Conservation (phyloP, 2,329 filamentous ascomycete species). For the Balansia obtecta region DNA sequence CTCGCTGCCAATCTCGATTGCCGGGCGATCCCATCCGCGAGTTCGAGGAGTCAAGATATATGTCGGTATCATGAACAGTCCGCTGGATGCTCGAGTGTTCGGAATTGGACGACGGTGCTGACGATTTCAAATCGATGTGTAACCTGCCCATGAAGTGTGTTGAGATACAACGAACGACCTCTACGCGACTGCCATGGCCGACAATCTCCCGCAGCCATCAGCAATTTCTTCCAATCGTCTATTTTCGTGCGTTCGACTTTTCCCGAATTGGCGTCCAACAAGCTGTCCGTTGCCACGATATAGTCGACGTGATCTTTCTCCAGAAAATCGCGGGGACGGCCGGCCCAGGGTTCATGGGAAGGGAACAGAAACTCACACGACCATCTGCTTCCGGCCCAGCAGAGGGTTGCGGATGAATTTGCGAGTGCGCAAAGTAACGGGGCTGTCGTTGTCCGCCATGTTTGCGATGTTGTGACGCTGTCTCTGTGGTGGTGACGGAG, state of each 20-base stretch:
- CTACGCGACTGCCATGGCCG: too few species aligned
- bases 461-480: slow-evolving; percentile 40
- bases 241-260: neutral
- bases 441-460: slow-evolving; percentile 75
- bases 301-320: slow-evolving; percentile 1
- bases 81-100: neutral
- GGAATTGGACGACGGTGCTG: neutral
- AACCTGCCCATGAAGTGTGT: too few species aligned
- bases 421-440: slow-evolving; percentile 88
- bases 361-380: slow-evolving; percentile 63
- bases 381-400: slow-evolving; percentile 98
- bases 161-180: too few species aligned
- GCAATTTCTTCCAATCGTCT: too few species aligned
- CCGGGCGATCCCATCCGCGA: neutral
- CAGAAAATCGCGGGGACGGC: neutral
- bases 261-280: neutral
- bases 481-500: slow-evolving; percentile 21
- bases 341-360: neutral
- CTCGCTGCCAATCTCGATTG: neutral
- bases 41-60: neutral
- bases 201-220: too few species aligned
- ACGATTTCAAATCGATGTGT: too few species aligned
- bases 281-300: neutral
- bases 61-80: slow-evolving; percentile 4
- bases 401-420: slow-evolving; percentile 99